Conservation (phyloP, 176 grass and related monocot genomes). For the Puccinellia tenuiflora region DNA sequence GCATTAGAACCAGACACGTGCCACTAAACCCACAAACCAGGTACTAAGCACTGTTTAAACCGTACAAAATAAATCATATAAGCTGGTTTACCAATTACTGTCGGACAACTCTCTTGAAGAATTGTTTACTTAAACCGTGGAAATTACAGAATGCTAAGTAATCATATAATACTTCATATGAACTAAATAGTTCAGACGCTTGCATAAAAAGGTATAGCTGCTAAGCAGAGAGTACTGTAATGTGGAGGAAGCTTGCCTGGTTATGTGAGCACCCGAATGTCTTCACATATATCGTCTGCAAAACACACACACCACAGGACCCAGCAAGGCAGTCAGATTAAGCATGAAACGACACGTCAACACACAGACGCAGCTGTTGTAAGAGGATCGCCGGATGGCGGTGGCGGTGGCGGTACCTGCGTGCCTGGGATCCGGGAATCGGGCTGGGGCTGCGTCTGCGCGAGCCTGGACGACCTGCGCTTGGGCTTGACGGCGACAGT, state of each 20-base stretch:
- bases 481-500: conserved; percentile 67
- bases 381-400: background rate
- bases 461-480: conserved; percentile 44
- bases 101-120: background rate
- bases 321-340: background rate
- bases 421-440: conserved; percentile 63
- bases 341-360: background rate
- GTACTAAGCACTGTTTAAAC: background rate
- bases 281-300: conserved; percentile 85
- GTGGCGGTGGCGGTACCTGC: conserved; percentile 34
- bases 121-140: background rate
- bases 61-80: background rate
- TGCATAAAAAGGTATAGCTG: background rate
- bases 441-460: conserved; percentile 27
- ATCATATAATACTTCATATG: background rate
- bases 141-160: background rate
- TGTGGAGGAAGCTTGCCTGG: conserved; percentile 48
- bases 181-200: background rate
- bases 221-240: background rate
- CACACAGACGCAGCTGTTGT: background rate
- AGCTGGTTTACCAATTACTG: conserved; percentile 1
- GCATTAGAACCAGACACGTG: background rate
- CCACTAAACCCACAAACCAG: background rate
- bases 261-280: conserved; percentile 96
- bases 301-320: conserved; percentile 7